phyloP scores from a whole-genome alignment of 768 basidiomycete genomes.

The Boletus sp. region DNA sequence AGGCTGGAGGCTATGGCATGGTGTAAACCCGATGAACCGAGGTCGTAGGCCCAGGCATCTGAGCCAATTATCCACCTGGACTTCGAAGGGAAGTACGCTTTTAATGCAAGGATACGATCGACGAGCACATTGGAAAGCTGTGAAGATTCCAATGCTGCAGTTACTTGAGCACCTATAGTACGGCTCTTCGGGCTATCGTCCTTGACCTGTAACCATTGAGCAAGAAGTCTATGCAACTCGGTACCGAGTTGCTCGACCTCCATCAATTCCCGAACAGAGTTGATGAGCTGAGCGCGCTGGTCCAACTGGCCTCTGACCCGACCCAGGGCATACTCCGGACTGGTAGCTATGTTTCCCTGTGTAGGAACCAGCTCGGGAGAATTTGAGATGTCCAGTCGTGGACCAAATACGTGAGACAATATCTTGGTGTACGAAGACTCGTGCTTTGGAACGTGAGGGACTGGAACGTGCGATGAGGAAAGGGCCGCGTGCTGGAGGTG shows the following conservation, averaged over 20 bases:
- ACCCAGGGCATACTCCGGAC: constrained; percentile 94
- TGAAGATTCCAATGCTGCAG: constrained; percentile 45
- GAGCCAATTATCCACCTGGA: constrained; percentile 97
- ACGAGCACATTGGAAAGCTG: constrained; percentile 43
- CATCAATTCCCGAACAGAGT: constrained; percentile 64
- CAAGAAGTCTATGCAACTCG: constrained; percentile 69
- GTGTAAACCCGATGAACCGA: constrained; percentile 93
- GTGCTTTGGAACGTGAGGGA: constrained; percentile 80
- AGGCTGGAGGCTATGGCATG: constrained; percentile 89
- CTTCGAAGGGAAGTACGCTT: constrained; percentile 49
- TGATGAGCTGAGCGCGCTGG: constrained; percentile 65
- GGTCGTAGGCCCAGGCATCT: constrained; percentile 94
- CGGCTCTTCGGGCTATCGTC: constrained; percentile 68
- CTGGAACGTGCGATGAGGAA: constrained; percentile 18
- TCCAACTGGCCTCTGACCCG: constrained; percentile 83
- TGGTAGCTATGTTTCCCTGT: constrained; percentile 76
- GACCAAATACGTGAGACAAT: constrained; percentile 74
- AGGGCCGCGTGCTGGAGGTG: constrained; percentile 44
- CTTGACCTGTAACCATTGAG: constrained; percentile 76
- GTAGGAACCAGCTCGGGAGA: constrained; percentile 68
- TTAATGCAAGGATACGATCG: constrained; percentile 56
- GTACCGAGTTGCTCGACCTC: constrained; percentile 45
- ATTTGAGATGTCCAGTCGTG: constrained; percentile 82
- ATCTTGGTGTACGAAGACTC: constrained; percentile 92
- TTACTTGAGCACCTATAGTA: constrained; percentile 56